A percentile compares a stretch with the other conserved stretches of the same genome.
These are phyloP conservation scores for Neurospora terricola DNA, from an alignment of 495 filamentous ascomycete species.

Conservation along the genomic window DNA sequence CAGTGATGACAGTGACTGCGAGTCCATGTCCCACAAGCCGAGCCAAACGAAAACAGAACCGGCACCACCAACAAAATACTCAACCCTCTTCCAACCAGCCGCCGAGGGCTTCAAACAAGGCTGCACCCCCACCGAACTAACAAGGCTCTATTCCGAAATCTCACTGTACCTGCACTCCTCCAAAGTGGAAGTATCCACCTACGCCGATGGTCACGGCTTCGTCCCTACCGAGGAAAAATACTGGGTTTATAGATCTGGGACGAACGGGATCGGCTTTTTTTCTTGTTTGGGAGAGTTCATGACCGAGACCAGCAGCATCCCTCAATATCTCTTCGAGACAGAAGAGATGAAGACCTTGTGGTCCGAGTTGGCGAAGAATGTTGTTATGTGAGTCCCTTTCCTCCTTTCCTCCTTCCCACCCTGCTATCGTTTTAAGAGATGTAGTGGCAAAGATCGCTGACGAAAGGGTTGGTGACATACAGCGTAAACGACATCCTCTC, in stretches of 20 bases:
- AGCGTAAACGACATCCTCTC: conserved; percentile 24
- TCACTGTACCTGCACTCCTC: background rate
- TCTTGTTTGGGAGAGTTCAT: conserved; percentile 22
- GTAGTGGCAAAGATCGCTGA: no score
- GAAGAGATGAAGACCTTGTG: conserved; percentile 15
- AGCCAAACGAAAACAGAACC: background rate
- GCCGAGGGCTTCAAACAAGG: background rate
- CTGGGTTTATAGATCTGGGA: conserved; percentile 19
- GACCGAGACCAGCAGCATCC: background rate
- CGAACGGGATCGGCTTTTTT: conserved; percentile 19
- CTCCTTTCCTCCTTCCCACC: background rate
- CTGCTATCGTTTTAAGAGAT: background rate
- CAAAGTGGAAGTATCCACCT: background rate
- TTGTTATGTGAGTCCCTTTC: conserved; percentile 6
- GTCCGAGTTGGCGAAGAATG: conserved; percentile 17
- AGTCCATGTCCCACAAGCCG: no score
- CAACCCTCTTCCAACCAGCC: conserved; percentile 2
- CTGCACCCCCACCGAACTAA: background rate
- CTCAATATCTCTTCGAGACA: conserved; percentile 9
- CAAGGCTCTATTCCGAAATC: background rate
- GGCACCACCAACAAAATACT: conserved; percentile 11
- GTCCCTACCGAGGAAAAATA: conserved; percentile 20
- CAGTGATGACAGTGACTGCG: no score
- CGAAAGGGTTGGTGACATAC: no score
- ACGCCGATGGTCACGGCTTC: background rate